A percentile compares a stretch with the other conserved stretches of the same genome.
Evolutionary conservation across 352 stramenopile genomes (phyloP).

Genomic region (Pythium sukuiense): DNA sequence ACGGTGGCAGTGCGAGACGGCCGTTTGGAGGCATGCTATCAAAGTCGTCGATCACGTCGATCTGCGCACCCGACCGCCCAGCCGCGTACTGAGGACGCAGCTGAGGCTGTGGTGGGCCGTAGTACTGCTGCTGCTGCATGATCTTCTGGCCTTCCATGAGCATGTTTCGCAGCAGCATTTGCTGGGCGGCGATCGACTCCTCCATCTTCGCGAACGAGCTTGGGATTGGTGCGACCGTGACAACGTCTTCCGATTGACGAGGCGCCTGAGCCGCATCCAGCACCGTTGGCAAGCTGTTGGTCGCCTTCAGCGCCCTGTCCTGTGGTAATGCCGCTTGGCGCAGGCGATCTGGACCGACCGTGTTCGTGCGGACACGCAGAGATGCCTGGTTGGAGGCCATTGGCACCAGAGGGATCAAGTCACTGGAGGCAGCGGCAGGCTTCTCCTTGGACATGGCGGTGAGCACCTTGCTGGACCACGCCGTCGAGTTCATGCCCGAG

Average conservation of each 20-base stretch:
- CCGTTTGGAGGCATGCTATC: slow-evolving; percentile 3
- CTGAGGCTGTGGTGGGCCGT: slow-evolving; percentile 11
- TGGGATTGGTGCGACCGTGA: slow-evolving; percentile 53
- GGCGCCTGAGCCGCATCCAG: slow-evolving; percentile 35
- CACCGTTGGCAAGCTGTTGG: slow-evolving; percentile 16
- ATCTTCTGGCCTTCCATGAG: slow-evolving; percentile 78
- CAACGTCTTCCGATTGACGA: slow-evolving; percentile 40
- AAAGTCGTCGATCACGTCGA: slow-evolving; percentile 29
- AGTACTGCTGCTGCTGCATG: slow-evolving; percentile 39
- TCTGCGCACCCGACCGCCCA: slow-evolving; percentile 17
- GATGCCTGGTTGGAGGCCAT: slow-evolving; percentile 7
- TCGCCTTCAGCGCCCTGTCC: slow-evolving; percentile 20
- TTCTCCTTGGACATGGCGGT: slow-evolving; percentile 41
- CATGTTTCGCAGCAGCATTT: slow-evolving; percentile 70
- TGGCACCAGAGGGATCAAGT: slow-evolving; percentile 15
- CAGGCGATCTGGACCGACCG: slow-evolving; percentile 19
- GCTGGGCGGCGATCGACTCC: slow-evolving; percentile 73
- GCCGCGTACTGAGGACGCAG: slow-evolving; percentile 4
- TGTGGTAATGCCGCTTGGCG: slow-evolving; percentile 16
- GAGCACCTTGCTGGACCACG: slow-evolving; percentile 62
- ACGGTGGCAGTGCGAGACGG: slow-evolving; percentile 30
- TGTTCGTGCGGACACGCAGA: slow-evolving; percentile 23
- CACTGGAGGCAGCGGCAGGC: slow-evolving; percentile 25
- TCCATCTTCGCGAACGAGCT: slow-evolving; percentile 76
- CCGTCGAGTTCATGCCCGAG: slow-evolving; percentile 31